Evolutionary conservation across 768 basidiomycete genomes (phyloP), one percentile per base, ranked within the genome.

Genomic region (Tricholoma bakamatsutake): DNA sequence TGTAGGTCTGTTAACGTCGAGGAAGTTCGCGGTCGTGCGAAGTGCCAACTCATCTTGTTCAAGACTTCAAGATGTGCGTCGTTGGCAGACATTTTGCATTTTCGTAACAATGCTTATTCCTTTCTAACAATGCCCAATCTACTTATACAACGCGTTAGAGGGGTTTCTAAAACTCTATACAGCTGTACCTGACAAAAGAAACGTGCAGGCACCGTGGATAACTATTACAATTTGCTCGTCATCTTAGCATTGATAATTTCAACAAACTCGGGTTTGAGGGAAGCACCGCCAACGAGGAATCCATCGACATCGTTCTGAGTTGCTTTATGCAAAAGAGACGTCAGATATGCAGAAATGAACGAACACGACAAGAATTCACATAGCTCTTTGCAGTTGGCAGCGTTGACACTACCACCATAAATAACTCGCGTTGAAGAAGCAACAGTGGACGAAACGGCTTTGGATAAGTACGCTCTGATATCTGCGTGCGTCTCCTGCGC

Each of bases 251-350:
- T 95, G 79, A 95, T 84, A 67, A 97, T 96, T 57, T 95, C 77
- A 47, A 89, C 84, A 64, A 98, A 97, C 73, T 98, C 95, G 39
- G 95, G 94, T 76, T 98, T 99, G 73, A 99, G 81, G 13, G 95
- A 98, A 33, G 96, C 96, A 24, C 96, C 95, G 24, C 95, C 96
- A 37, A 98, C 96, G 61, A 98, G 85, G 88, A 98, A 98, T 8
- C 96, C 96, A 69, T 98, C 96, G 46, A 98, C 87, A 67, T 98
- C 96, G 10, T 76, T 75, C 64, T 89, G 86, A 7, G 69, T 70
- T 28, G 86, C 94, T 96, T 61, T 50, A 61, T 43, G 50, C n/a
- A 6, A 15, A 7, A 33, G 11, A 58, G 12, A 28, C 18, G 31
- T 64, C 43, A 54, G 50, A 42, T 18, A 35, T 6, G 27, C 18